Evolutionary conservation across 495 filamentous ascomycete genomes (phyloP).

Genomic region (Talaromyces thailandensis): DNA sequence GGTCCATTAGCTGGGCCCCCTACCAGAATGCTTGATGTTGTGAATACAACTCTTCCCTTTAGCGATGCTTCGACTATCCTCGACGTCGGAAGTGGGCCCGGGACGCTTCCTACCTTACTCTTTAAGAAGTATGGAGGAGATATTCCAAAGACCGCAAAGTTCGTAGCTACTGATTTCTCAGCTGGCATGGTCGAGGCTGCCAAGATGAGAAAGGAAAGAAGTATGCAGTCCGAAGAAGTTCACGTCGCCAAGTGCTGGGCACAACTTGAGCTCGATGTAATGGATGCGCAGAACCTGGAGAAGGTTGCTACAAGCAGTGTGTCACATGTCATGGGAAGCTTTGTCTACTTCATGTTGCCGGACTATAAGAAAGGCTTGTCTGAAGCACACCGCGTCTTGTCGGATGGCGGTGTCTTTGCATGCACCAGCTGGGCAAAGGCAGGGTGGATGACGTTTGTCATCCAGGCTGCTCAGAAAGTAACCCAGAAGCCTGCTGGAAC

Average conservation of each 20-base stretch:
- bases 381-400: constrained; percentile 3
- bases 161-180: constrained; percentile 4
- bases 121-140: neutral
- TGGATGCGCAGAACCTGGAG: constrained; percentile 4
- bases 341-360: constrained; percentile 5
- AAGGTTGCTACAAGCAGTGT: neutral
- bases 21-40: neutral
- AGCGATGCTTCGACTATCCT: neutral
- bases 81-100: constrained; percentile 3
- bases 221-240: neutral
- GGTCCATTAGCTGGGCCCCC: neutral
- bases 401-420: constrained; percentile 3
- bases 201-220: neutral
- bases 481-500: neutral
- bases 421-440: constrained; percentile 4
- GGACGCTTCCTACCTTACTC: neutral
- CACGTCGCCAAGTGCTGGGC: neutral
- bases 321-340: constrained; percentile 2
- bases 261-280: neutral
- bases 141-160: neutral
- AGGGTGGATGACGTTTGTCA: neutral
- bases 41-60: neutral
- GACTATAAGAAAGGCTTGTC: neutral
- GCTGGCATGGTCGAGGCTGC: constrained; percentile 1
- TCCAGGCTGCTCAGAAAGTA: neutral